Conservation (phyloP, 192 early-diverging fungal genomes). For the Backusella westeae region DNA sequence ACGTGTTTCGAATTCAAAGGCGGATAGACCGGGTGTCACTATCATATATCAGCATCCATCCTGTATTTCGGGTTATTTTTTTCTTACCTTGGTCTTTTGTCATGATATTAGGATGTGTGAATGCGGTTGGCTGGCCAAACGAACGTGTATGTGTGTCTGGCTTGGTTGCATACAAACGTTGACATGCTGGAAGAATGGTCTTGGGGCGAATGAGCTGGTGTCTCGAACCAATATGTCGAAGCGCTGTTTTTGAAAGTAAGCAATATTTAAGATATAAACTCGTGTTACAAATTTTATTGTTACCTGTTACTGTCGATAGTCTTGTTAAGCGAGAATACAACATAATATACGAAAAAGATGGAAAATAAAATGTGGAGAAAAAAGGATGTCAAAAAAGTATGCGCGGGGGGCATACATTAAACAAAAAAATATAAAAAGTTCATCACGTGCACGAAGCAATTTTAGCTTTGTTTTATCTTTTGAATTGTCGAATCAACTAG, state of each 20-base stretch:
- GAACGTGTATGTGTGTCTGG: constrained; percentile 27
- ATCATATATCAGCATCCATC: neutral
- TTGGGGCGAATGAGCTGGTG: neutral
- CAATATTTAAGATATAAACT: neutral
- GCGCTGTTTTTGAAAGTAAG: neutral
- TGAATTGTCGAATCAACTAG: neutral
- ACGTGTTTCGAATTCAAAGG: constrained; percentile 75
- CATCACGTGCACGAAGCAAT: neutral
- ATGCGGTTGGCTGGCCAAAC: constrained; percentile 77
- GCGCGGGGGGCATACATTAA: constrained; percentile 5
- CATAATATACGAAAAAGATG: neutral
- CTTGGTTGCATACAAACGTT: constrained; percentile 1
- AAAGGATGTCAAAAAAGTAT: neutral
- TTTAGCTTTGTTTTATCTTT: neutral
- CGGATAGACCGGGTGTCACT: constrained; percentile 78
- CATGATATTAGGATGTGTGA: constrained; percentile 84
- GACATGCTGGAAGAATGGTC: constrained; percentile 4
- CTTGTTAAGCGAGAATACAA: neutral
- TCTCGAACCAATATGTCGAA: neutral
- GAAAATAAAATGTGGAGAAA: neutral
- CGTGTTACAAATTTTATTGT: neutral
- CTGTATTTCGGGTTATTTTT: neutral
- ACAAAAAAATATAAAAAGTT: no score
- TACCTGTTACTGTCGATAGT: neutral
- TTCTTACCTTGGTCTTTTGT: constrained; percentile 61